Evolutionary conservation across 192 early-diverging fungal genomes (phyloP), one percentile per base, ranked within the genome.

Genomic region (Thamnidium elegans): DNA sequence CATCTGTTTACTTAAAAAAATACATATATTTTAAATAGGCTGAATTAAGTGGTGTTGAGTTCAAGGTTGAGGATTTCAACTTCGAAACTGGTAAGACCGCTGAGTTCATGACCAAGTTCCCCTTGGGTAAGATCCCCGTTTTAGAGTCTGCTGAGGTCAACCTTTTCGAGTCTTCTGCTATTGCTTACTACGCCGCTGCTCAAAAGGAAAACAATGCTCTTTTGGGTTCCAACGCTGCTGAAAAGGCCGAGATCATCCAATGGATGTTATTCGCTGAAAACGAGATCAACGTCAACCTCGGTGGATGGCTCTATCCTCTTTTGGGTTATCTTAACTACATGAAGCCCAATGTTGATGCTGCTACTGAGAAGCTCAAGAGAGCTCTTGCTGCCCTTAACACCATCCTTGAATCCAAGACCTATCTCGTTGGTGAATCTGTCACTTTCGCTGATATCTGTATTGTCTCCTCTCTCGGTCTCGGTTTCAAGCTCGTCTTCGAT

Each of bases 81-180:
- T 73, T 92, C 63, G 83, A 80, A 39, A 82, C 79, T 34, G 91
- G 89, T 86, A 86, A 87, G 82, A 86, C 82, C 46, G 74, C 86
- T 48, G 94, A 90, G 79, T 96, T 85, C 83, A 73, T 91, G 60
- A 84, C 85, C 79, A 98, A 97, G 85, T 97, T 91, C 86, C 94
- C 93, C 34, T 67, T 87, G 55, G 92, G 91, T 74, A 97, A 96
- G 86, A 83, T 94, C 62, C 96, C 96, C 39, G 87, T 77, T 23
- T 95, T 94, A 55, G 95, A 94, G 78, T 83, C 84, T 63, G 76
- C 87, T 69, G 89, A 95, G 45, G 82, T 87, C 76, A 67, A 70
- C 66, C 64, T 90, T 69, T 84, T 84, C 67, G 94, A 98, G 83
- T 89, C 87, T 63, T 86, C 78, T 74, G 96, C 94, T 66, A 97